These are phyloP conservation scores for Juncus effusus DNA, from an alignment of 176 grass and related monocot species.

Conservation along the genomic window DNA sequence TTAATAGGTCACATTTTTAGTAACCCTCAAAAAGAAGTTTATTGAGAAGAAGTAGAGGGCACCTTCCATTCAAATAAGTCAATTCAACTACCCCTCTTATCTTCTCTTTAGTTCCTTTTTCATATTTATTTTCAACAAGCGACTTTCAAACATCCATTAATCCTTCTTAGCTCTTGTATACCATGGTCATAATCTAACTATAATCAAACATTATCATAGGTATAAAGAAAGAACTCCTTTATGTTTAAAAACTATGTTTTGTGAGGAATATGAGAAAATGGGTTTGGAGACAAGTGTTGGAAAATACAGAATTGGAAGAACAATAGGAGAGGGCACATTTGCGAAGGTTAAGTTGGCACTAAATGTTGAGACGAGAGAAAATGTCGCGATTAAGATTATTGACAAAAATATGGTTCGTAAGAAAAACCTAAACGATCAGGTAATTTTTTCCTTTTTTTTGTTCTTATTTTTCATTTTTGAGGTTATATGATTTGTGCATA, in stretches of 20 bases:
- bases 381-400: constrained; percentile 62
- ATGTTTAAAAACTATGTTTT: not conserved
- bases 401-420: constrained; percentile 46
- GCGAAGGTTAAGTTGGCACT: constrained; percentile 63
- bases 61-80: constrained; percentile 40
- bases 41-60: constrained; percentile 24
- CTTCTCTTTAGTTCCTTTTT: not conserved
- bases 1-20: constrained; percentile 16
- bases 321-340: constrained; percentile 65
- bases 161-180: not conserved
- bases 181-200: not conserved
- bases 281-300: constrained; percentile 37
- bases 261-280: constrained; percentile 23
- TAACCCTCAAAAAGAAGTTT: constrained; percentile 23
- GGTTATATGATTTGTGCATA: not conserved
- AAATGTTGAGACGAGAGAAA: constrained; percentile 34
- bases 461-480: not conserved
- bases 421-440: constrained; percentile 63
- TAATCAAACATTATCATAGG: not conserved
- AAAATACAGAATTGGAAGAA: constrained; percentile 53
- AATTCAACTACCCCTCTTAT: constrained; percentile 37
- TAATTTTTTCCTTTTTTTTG: not conserved
- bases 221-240: not conserved
- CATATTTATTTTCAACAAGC: not conserved
- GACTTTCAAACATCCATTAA: not conserved